Percentiles rank a stretch among this genome's conserved stretches.
Evolutionary conservation across 345 rosid genomes (phyloP).

Genomic region (Euphorbia tirucalli): DNA sequence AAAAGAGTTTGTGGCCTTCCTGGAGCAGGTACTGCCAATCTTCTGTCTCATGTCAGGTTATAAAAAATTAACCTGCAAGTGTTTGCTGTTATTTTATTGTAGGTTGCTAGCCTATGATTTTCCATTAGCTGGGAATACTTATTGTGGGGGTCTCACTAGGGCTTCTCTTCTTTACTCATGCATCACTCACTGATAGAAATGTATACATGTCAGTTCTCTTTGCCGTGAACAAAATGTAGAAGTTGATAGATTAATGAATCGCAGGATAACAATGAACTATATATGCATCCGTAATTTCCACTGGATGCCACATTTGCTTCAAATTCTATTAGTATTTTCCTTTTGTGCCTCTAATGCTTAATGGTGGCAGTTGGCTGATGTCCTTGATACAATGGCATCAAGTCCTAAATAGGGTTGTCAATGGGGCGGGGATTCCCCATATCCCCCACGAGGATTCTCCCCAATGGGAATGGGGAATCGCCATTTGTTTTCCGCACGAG

Average conservation of each 20-base stretch:
- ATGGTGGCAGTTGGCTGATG: constrained; percentile 6
- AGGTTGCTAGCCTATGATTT: not conserved
- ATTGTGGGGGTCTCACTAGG: not conserved
- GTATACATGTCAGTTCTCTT: not conserved
- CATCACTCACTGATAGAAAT: not conserved
- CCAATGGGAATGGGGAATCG: too few relatives aligned
- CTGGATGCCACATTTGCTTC: not conserved
- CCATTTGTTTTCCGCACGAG: too few relatives aligned
- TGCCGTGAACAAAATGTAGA: not conserved
- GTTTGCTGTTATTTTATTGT: not conserved
- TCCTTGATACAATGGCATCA: not conserved
- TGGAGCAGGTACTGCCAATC: constrained; percentile 67
- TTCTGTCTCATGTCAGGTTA: not conserved
- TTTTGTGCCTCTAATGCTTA: not conserved
- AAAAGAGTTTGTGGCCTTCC: constrained; percentile 84
- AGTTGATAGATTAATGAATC: not conserved
- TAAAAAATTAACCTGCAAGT: not conserved
- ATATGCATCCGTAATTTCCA: not conserved
- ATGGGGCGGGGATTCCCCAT: too few relatives aligned
- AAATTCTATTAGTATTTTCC: not conserved
- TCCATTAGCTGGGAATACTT: not conserved
- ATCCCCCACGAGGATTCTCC: too few relatives aligned
- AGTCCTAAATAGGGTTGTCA: too few relatives aligned
- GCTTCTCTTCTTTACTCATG: not conserved
- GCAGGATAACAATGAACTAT: not conserved